Conservation (phyloP, 352 stramenopile species). For the Thalassiosira exigua region DNA sequence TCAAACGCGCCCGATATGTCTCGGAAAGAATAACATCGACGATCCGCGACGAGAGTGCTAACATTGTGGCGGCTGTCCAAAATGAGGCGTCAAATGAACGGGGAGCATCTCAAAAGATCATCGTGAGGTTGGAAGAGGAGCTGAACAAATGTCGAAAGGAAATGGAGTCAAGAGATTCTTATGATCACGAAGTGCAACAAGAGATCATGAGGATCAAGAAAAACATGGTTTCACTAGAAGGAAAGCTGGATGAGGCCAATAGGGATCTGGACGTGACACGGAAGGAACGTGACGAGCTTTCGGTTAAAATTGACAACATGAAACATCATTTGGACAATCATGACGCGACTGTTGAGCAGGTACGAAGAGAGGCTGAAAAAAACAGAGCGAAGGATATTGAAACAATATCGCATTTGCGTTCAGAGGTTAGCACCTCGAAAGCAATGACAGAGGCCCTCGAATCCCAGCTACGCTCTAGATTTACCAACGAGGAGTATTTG, state of each 20-base stretch:
- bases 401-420: constrained; percentile 57
- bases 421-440: constrained; percentile 60
- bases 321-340: constrained; percentile 44
- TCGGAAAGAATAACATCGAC: constrained; percentile 51
- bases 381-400: constrained; percentile 45
- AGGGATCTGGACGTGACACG: constrained; percentile 43
- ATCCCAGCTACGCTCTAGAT: constrained; percentile 61
- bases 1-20: constrained; percentile 53
- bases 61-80: constrained; percentile 51
- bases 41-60: constrained; percentile 57
- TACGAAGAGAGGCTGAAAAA: constrained; percentile 39
- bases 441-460: constrained; percentile 69
- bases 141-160: constrained; percentile 53
- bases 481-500: constrained; percentile 69
- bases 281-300: constrained; percentile 60
- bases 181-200: constrained; percentile 23
- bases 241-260: constrained; percentile 43
- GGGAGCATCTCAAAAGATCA: constrained; percentile 63
- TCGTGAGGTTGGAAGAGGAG: constrained; percentile 63
- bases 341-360: constrained; percentile 38
- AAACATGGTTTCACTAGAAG: constrained; percentile 41
- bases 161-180: constrained; percentile 40
- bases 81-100: constrained; percentile 61
- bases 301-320: constrained; percentile 49
- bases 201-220: constrained; percentile 44